Conservation (phyloP, 169 alveolate genomes). For the Miamiensis avidus region DNA sequence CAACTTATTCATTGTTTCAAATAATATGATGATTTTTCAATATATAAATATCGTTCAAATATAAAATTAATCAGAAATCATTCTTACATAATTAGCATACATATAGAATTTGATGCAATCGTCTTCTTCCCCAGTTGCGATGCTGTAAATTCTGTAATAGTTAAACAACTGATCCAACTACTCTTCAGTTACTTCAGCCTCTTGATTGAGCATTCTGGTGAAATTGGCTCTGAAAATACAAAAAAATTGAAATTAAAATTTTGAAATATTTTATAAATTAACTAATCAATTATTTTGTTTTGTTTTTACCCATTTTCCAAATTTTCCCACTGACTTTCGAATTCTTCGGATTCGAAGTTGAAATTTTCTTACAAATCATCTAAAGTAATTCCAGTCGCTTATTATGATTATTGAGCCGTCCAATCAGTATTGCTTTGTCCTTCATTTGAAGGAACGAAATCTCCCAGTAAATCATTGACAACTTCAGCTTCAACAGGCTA, state of each 20-base stretch:
- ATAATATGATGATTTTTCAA: too few relatives aligned
- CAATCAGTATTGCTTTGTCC: background rate
- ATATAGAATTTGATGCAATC: conserved; percentile 27
- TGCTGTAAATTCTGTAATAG: conserved; percentile 22
- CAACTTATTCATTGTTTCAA: too few relatives aligned
- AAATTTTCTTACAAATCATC: background rate
- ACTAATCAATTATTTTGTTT: too few relatives aligned
- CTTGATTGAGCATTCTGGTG: conserved; percentile 14
- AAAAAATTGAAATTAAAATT: too few relatives aligned
- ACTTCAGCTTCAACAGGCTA: background rate
- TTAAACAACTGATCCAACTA: conserved; percentile 10
- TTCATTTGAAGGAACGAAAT: background rate
- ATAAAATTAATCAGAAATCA: background rate
- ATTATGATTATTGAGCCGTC: too few relatives aligned
- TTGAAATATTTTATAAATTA: too few relatives aligned
- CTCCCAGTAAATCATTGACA: too few relatives aligned
- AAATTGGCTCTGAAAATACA: conserved; percentile 2
- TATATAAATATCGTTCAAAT: too few relatives aligned
- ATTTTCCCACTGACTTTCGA: background rate
- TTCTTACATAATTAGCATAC: conserved; percentile 26
- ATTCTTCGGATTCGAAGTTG: background rate
- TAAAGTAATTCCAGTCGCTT: background rate
- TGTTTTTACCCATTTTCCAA: conserved; percentile 1
- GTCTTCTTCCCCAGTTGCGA: conserved; percentile 24
- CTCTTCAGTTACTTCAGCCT: background rate